Base-by-base conservation (phyloP, 495 filamentous ascomycete genomes). In the Hyphodiscus hymeniophilus region DNA sequence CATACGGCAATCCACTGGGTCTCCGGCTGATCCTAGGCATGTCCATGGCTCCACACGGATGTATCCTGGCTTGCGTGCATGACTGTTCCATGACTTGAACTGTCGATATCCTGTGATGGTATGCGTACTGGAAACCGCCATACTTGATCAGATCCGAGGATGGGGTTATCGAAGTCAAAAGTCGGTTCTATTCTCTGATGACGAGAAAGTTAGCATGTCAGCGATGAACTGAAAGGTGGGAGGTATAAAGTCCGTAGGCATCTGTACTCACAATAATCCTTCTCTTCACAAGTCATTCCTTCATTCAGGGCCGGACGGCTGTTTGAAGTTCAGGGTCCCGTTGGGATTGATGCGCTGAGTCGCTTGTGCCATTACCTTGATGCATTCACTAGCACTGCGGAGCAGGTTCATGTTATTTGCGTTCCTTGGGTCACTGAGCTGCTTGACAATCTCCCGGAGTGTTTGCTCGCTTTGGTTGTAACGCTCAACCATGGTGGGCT, bases 81-180 rank as follows among this genome's bases (percentile, higher is more conserved):
- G 56, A 52, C 56, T 59, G 56, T 42, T 22, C 6, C 56, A 59
- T 59, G 56, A 55, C 56, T 55, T 52, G 21, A 22, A 47, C 48
- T 59, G 52, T 59, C 56, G 42, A 52, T 49, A 7, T 59, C 52
- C 49, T 45, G 28, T 30, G 42, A 4, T 21, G 40, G 52, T 42
- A 42, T 51, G 56, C 56, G 56, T 59, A 50, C 56, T 59, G 56
- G 41, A 45, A 43, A 45, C 38, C 52, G 56, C 43, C 38, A 45
- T 54, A 45, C 41, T 51, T 31, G 23, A 18, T 36, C 17, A 36
- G 13, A 15, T 15, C 34, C 34, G 6, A 6, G 34, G 17, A 36
- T 36, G 6, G 34, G 13, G 15, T 4, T 15, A n/a, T 5, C 34
- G 6, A 36, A 4, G 17, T n/a, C n/a, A 36, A n/a, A 36, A 15